Conservation (phyloP, 257 asterid genomes). For the Solanum chilense region DNA sequence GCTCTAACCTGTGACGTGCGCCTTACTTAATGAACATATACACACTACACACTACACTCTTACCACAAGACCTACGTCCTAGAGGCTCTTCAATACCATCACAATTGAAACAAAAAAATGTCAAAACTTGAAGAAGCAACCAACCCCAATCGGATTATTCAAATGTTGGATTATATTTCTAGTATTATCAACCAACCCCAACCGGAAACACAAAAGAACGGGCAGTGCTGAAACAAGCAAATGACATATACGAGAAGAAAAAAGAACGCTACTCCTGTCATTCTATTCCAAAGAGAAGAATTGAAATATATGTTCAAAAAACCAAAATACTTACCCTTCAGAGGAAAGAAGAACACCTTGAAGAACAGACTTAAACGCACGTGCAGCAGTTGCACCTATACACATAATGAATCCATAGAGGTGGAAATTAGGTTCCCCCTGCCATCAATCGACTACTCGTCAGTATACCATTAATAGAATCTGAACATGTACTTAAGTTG, state of each 20-base stretch:
- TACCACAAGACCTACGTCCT: background rate
- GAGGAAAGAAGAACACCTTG: conserved; percentile 87
- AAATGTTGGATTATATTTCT: background rate
- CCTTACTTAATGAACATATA: background rate
- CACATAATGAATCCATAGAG: conserved; percentile 89
- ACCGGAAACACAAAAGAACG: background rate
- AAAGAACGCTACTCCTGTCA: background rate
- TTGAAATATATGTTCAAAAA: background rate
- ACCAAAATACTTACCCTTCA: conserved; percentile 52
- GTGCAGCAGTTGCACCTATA: conserved; percentile 88
- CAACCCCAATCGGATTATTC: background rate
- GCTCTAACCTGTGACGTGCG: background rate
- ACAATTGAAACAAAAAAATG: background rate
- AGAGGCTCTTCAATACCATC: background rate
- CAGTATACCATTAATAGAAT: background rate
- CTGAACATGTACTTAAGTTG: background rate
- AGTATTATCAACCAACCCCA: background rate
- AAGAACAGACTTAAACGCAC: conserved; percentile 98
- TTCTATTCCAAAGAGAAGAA: background rate
- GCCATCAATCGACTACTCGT: conserved; percentile 13
- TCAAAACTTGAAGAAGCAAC: background rate
- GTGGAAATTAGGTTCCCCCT: conserved; percentile 97
- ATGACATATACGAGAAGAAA: background rate
- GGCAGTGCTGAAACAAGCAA: background rate
- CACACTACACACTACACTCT: background rate